Evolutionary conservation across 202 grass and related monocot species (phyloP), one percentile per base, ranked within the genome.

Genomic region (Dendrocalamus latiflorus): DNA sequence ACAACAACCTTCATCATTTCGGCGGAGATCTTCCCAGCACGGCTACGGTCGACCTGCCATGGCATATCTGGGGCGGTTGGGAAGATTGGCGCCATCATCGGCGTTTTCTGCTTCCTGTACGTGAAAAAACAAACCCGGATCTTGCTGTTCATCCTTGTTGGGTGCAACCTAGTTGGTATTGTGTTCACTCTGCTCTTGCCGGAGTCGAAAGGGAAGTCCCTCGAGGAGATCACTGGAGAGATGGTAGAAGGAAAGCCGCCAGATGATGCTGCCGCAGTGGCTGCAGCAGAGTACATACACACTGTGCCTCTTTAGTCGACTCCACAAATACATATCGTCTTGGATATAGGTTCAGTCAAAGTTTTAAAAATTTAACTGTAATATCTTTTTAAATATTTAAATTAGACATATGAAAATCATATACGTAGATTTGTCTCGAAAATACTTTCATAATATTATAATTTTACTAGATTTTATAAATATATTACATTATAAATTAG

Each of bases 41-140:
- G 89, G 53, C 41, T 93, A 6, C 79, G 91, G 18, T 90, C 91
- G 8, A 90, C 91, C 1, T 93, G 91, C 57, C 91, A 93, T 6
- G 88, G 91, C 8, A 88, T 93, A 51, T 80, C 91, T 0, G 81
- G 78, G 2, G 91, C 87, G 0, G 75, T 41, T 2, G 91, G 91
- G 15, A 94, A 91, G 89, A 48, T 78, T 0, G 91, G 91, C 9
- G 89, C 83, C 2, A 91, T 94, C 13, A 24, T 91, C 1, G 88
- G 91, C 0, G 76, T 84, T 1, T 82, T 94, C 25, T 83, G 66
- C 2, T 89, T 94, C 22, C 11, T 78, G 34, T 72, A 89, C 63
- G 44, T 45, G 0, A 38, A 74, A 15, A 48, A 88, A 33, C 54
- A 63, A 0, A 9, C 81, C 4, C 34, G n/a, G 22, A 81, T 53